Conservation (phyloP, 192 early-diverging fungal genomes). For the Glomus cerebriforme region DNA sequence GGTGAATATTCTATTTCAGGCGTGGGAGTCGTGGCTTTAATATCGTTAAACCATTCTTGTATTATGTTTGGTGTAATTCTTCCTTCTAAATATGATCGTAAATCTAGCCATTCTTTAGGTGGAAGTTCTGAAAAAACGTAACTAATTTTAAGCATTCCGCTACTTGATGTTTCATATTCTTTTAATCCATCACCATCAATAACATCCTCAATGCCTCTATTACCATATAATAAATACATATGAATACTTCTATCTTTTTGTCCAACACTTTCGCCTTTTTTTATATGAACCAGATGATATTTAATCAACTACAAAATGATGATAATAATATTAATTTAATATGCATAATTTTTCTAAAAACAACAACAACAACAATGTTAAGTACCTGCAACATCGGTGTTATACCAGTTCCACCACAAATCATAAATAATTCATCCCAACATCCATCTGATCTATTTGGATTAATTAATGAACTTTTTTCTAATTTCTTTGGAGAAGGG, state of each 20-base stretch:
- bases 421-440: conserved; percentile 32
- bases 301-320: conserved; percentile 9
- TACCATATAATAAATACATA: conserved; percentile 18
- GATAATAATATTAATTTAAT: not conserved
- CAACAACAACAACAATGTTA: not conserved
- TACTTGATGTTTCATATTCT: not conserved
- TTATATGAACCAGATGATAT: not conserved
- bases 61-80: not conserved
- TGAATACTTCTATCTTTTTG: not conserved
- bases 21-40: not conserved
- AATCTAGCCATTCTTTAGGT: not conserved
- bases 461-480: conserved; percentile 21
- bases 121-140: not conserved
- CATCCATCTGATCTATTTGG: conserved; percentile 22
- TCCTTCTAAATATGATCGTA: not conserved
- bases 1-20: not conserved
- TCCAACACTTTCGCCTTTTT: not conserved
- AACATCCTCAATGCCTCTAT: not conserved
- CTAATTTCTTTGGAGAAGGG: not conserved
- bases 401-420: conserved; percentile 31
- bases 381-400: conserved; percentile 23
- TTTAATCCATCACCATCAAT: not conserved
- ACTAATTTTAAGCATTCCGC: not conserved
- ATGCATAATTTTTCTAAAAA: not conserved
- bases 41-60: not conserved